Evolutionary conservation across 345 rosid species (phyloP).

Genomic region (Eucalyptus shirleyi): DNA sequence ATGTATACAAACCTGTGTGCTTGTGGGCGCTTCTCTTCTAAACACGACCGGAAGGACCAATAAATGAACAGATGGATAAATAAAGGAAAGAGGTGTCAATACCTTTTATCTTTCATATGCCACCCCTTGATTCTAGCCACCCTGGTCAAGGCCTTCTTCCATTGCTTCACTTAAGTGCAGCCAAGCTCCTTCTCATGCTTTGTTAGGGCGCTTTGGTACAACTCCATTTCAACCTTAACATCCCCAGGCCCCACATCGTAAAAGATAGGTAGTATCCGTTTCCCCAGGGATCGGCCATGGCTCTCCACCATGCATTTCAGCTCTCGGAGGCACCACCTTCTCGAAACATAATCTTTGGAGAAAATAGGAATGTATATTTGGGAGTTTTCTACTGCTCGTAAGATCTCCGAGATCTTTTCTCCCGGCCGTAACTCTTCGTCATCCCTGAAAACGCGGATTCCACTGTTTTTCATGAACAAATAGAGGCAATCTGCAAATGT

Average conservation of each 20-base stretch:
- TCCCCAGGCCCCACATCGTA: fast-evolving
- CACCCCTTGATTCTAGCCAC: too few relatives aligned
- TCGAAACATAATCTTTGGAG: not conserved
- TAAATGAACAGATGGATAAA: not conserved
- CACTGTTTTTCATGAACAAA: fast-evolving
- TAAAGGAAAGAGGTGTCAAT: too few relatives aligned
- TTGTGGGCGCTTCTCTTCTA: not conserved
- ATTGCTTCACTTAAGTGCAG: too few relatives aligned
- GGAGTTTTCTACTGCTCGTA: not conserved
- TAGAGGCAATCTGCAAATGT: too few relatives aligned
- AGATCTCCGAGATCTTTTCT: not conserved
- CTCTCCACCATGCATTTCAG: not conserved
- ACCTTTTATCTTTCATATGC: not conserved
- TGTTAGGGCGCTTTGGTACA: not conserved
- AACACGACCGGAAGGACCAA: not conserved
- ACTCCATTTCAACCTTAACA: not conserved
- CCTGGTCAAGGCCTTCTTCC: too few relatives aligned
- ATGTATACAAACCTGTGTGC: not conserved
- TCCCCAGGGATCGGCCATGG: fast-evolving
- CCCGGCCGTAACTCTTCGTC: not conserved
- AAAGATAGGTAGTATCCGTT: too few relatives aligned
- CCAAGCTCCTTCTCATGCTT: not conserved
- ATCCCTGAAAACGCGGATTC: not conserved
- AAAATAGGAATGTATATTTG: not conserved
- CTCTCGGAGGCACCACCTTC: not conserved